Base-by-base conservation (phyloP, 1,284 basidiomycete genomes). In the Leccinum pseudoinsigne region DNA sequence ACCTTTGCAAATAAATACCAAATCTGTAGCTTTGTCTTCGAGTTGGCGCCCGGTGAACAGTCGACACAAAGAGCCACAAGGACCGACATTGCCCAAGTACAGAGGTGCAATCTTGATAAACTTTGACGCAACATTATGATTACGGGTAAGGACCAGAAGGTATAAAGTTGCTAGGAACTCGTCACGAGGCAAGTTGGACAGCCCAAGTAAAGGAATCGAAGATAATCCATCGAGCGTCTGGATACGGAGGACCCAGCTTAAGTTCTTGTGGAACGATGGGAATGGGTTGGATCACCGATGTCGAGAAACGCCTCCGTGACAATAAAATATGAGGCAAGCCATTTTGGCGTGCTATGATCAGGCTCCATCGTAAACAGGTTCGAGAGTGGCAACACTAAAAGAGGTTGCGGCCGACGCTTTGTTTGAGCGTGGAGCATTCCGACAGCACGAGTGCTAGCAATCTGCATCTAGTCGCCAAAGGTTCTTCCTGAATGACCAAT, bases 381-480 rank as follows among this genome's bases (percentile, higher is more conserved):
- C 3, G 89, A 87, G 14, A 88, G 76, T 47, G 92, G 77, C 34
- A 94, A 77, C 1, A 84, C 83, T 57, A 92, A 76, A 54, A 94
- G 77, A 92, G 79, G 23, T 79, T 82, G 40, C 79, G 77, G 54
- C 83, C 80, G 34, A 84, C 71, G 62, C 83, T 81, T 57, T 80
- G 74, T 54, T 81, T 79, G 21, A 89, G 77, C 1, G 85, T 82
- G 2, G 87, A 83, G n/a, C 85, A 84, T 69, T 94, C 92, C 66
- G 87, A 87, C 34, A 95, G 80, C 16, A 95, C 86, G 34, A 97
- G 80, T 1, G 94, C 93, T n/a, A 97, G 81, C 9, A 98, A 81
- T 60, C 93, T 90, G 67, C 93, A 91, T 53, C 95, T 83, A 63
- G 93, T 89, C 11, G 90, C 86, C 51, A 97, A 79, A 3, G 88